These are phyloP conservation scores for Tylopilus intermedius DNA, from an alignment of 768 basidiomycete species.

Conservation along the genomic window DNA sequence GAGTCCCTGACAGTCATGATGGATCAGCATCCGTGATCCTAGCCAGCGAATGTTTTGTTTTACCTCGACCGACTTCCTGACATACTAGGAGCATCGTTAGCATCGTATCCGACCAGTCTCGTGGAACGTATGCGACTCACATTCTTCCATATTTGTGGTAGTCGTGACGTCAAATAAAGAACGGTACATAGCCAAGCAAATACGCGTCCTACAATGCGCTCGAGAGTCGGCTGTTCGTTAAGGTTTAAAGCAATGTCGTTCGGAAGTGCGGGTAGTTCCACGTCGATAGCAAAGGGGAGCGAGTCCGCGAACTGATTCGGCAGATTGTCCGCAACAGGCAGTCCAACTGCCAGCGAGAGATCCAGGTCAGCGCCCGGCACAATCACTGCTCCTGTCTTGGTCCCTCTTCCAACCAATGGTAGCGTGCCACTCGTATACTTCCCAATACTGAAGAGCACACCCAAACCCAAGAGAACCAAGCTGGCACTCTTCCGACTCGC, in stretches of 20 bases:
- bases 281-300: constrained; percentile 5
- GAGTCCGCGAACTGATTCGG: constrained; percentile 4
- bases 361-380: constrained; percentile 11
- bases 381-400: constrained; percentile 48
- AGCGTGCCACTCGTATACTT: constrained; percentile 37
- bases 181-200: constrained; percentile 94
- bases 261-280: constrained; percentile 17
- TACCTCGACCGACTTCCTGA: constrained; percentile 86
- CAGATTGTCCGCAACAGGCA: constrained; percentile 12
- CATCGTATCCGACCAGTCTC: not conserved
- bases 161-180: constrained; percentile 85
- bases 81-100: constrained; percentile 47
- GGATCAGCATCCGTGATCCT: constrained; percentile 5
- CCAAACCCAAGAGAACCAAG: constrained; percentile 77
- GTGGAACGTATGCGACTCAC: constrained; percentile 45
- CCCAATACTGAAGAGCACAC: constrained; percentile 68
- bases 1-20: constrained; percentile 54
- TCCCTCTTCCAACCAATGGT: constrained; percentile 23
- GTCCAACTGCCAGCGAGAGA: not conserved
- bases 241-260: constrained; percentile 6
- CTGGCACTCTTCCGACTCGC: constrained; percentile 67
- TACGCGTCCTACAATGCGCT: constrained; percentile 79
- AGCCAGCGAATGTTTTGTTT: not conserved
- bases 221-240: constrained; percentile 28
- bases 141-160: constrained; percentile 99